phyloP scores from a whole-genome alignment of 805 yeast species.

The Lachancea dasiensis region DNA sequence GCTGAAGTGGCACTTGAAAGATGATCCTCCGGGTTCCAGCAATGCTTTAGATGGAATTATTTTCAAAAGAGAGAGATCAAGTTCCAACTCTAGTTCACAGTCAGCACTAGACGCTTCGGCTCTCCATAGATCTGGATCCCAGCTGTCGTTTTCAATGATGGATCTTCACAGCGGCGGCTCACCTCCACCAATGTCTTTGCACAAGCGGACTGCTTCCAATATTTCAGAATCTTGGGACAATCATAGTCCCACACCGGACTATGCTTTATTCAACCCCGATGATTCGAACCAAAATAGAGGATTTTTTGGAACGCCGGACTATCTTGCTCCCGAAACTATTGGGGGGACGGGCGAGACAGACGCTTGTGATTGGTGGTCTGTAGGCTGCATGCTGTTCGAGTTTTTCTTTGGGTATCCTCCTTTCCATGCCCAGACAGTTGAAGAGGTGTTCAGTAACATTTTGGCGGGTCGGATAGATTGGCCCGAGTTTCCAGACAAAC shows the following conservation, averaged over 20 bases:
- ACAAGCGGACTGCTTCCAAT: conserved; percentile 35
- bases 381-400: conserved; percentile 93
- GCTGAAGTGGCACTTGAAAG: conserved; percentile 6
- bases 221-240: conserved; percentile 15
- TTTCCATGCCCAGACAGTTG: conserved; percentile 77
- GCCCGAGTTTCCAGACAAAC: conserved; percentile 59
- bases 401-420: conserved; percentile 93
- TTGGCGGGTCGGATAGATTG: conserved; percentile 69
- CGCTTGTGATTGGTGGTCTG: conserved; percentile 83
- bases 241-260: conserved; percentile 28
- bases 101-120: conserved; percentile 20
- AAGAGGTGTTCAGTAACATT: conserved; percentile 76
- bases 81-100: conserved; percentile 17
- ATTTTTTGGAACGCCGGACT: conserved; percentile 97
- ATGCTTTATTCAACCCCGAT: conserved; percentile 72
- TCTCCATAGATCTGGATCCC: conserved; percentile 28
- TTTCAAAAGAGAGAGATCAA: conserved; percentile 11
- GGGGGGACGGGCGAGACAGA: conserved; percentile 77
- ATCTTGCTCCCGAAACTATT: conserved; percentile 94
- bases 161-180: conserved; percentile 28
- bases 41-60: conserved; percentile 2
- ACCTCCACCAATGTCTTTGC: conserved; percentile 20
- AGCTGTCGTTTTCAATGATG: conserved; percentile 24
- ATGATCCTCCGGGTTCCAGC: conserved; percentile 5
- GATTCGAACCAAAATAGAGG: conserved; percentile 46